A percentile compares a stretch with the other conserved stretches of the same genome.
These are phyloP conservation scores for Fusarium falciforme DNA, from an alignment of 2,329 filamentous ascomycete species.

Conservation along the genomic window DNA sequence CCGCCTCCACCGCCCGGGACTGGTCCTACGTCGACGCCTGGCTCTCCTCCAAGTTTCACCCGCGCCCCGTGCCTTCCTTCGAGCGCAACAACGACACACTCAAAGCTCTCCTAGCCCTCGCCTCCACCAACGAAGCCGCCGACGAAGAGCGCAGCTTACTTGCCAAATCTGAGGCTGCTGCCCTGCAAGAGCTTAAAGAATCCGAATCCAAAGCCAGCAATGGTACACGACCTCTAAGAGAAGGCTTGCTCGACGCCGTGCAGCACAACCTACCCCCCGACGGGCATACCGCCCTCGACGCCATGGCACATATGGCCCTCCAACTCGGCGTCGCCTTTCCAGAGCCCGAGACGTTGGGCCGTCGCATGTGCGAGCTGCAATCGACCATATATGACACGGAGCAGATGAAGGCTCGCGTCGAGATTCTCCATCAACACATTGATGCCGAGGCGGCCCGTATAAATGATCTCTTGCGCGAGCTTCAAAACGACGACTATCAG, in stretches of 20 bases:
- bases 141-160: constrained; percentile 75
- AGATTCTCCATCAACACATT: constrained; percentile 67
- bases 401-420: constrained; percentile 65
- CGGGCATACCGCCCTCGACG: constrained; percentile 66
- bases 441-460: constrained; percentile 60
- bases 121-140: constrained; percentile 79
- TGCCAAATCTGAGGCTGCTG: constrained; percentile 67
- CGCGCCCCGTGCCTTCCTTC: constrained; percentile 75
- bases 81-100: constrained; percentile 90
- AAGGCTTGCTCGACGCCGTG: constrained; percentile 63
- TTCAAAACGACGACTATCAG: constrained; percentile 62
- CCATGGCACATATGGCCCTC: constrained; percentile 65
- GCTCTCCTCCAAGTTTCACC: constrained; percentile 77
- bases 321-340: constrained; percentile 62
- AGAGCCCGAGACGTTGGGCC: constrained; percentile 61
- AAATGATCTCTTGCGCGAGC: constrained; percentile 53
- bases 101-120: constrained; percentile 78
- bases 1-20: constrained; percentile 86
- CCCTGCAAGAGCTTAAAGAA: constrained; percentile 63
- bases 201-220: constrained; percentile 41
- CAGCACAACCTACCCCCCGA: constrained; percentile 66
- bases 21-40: constrained; percentile 91
- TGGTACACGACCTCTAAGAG: constrained; percentile 37
- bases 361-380: constrained; percentile 67
- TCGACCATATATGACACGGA: constrained; percentile 64